Conservation (phyloP, 352 stramenopile species). For the Pythium dissotocum region DNA sequence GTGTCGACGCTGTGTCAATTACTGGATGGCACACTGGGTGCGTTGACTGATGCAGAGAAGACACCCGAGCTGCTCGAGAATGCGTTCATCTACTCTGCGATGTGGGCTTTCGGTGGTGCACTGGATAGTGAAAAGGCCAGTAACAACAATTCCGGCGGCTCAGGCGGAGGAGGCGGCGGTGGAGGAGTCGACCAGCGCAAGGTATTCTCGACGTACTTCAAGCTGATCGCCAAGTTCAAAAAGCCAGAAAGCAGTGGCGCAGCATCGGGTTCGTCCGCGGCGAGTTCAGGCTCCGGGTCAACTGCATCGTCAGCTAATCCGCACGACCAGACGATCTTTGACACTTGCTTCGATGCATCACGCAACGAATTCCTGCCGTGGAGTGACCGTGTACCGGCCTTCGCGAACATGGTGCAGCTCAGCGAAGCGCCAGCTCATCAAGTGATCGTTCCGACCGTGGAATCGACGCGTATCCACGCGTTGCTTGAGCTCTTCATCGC, state of each 20-base stretch:
- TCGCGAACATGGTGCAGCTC: conserved; percentile 19
- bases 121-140: conserved; percentile 85
- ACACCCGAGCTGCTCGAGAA: conserved; percentile 90
- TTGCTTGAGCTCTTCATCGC: conserved; percentile 61
- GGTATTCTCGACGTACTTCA: conserved; percentile 60
- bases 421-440: conserved; percentile 59
- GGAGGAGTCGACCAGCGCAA: conserved; percentile 42
- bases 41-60: conserved; percentile 81
- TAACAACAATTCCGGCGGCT: not conserved
- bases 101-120: conserved; percentile 96
- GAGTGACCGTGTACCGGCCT: conserved; percentile 59
- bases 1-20: conserved; percentile 93
- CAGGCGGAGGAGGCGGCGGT: conserved; percentile 5
- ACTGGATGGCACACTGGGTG: conserved; percentile 90
- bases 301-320: not conserved
- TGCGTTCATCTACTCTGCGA: conserved; percentile 93
- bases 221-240: conserved; percentile 78
- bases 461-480: conserved; percentile 68
- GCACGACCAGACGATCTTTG: conserved; percentile 59
- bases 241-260: conserved; percentile 20
- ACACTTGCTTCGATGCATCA: conserved; percentile 73
- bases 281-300: not conserved
- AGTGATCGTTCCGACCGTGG: conserved; percentile 75
- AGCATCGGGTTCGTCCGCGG: not conserved
- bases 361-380: conserved; percentile 80